These are phyloP conservation scores for Trametes cingulata DNA, from an alignment of 768 basidiomycete genomes.

Conservation along the genomic window DNA sequence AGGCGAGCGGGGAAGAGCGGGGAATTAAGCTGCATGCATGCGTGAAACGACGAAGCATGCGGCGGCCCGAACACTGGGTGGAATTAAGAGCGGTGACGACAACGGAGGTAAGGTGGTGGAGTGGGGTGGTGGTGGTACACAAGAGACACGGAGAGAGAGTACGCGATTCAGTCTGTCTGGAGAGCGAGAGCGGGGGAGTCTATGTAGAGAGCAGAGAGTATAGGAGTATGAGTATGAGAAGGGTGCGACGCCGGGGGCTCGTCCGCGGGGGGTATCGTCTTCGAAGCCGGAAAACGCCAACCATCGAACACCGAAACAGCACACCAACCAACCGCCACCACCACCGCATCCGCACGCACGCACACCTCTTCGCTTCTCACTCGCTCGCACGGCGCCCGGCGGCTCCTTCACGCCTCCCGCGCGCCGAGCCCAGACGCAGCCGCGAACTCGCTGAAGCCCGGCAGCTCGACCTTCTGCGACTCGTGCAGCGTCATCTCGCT, in stretches of 20 bases:
- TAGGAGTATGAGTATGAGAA: not conserved
- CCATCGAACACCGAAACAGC: not conserved
- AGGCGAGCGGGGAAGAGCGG: not conserved
- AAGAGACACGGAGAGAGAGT: not conserved
- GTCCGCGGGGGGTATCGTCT: slow-evolving; percentile 11
- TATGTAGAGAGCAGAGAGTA: not conserved
- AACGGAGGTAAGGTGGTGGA: not conserved
- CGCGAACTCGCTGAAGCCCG: slow-evolving; percentile 65
- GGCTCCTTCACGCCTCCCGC: not conserved
- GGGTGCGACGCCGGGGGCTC: slow-evolving; percentile 1
- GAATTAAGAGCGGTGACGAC: not conserved
- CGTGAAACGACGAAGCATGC: no score
- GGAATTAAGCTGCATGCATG: not conserved
- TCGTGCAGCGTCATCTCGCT: slow-evolving; percentile 11
- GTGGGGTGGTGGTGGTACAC: slow-evolving; percentile 3
- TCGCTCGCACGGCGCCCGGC: not conserved
- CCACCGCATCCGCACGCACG: not conserved
- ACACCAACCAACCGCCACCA: not conserved
- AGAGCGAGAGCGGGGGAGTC: slow-evolving; percentile 13
- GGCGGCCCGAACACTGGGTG: not conserved
- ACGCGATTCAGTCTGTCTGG: not conserved
- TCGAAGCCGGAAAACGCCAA: not conserved
- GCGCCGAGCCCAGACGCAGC: slow-evolving; percentile 41
- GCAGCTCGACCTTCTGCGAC: slow-evolving; percentile 50
- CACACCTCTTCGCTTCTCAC: not conserved